Evolutionary conservation across 2,329 filamentous ascomycete genomes (phyloP).

Genomic region (Ascocoryne sarcoides): DNA sequence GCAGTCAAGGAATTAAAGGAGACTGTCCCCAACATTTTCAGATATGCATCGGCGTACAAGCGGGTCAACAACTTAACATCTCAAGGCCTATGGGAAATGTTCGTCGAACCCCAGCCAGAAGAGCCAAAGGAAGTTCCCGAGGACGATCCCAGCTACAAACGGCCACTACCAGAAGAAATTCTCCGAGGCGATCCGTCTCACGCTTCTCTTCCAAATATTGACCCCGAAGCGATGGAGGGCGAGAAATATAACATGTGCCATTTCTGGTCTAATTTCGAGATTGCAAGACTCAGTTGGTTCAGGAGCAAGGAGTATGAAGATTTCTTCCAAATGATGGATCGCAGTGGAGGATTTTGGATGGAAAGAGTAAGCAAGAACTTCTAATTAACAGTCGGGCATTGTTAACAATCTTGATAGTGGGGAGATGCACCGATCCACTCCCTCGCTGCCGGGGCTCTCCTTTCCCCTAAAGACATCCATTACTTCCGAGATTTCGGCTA

Average conservation of each 20-base stretch:
- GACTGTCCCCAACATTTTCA: slow-evolving; percentile 97
- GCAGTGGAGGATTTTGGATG: slow-evolving; percentile 98
- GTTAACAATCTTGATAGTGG: slow-evolving; percentile 53
- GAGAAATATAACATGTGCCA: slow-evolving; percentile 99
- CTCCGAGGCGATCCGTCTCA: slow-evolving; percentile 64
- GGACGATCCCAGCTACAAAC: slow-evolving; percentile 56
- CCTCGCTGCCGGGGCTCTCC: slow-evolving; percentile 80
- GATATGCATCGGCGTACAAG: slow-evolving; percentile 97
- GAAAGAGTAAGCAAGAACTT: slow-evolving; percentile 61
- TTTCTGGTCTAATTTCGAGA: slow-evolving; percentile 99
- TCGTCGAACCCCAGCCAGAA: slow-evolving; percentile 67
- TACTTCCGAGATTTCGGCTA: slow-evolving; percentile 99
- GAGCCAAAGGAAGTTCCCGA: slow-evolving; percentile 45
- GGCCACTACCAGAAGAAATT: slow-evolving; percentile 70
- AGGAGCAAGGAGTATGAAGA: slow-evolving; percentile 95
- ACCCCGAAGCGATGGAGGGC: slow-evolving; percentile 90
- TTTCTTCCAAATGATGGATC: slow-evolving; percentile 98
- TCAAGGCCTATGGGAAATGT: slow-evolving; percentile 98
- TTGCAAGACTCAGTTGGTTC: slow-evolving; percentile 91
- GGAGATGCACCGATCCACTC: slow-evolving; percentile 98
- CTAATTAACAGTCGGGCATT: no score
- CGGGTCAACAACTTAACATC: slow-evolving; percentile 83
- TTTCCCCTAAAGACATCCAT: slow-evolving; percentile 77
- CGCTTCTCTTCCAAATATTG: slow-evolving; percentile 67
- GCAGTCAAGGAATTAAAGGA: slow-evolving; percentile 96